phyloP scores from a whole-genome alignment of 148 eudicot genomes.

The Chenopodium formosanum region DNA sequence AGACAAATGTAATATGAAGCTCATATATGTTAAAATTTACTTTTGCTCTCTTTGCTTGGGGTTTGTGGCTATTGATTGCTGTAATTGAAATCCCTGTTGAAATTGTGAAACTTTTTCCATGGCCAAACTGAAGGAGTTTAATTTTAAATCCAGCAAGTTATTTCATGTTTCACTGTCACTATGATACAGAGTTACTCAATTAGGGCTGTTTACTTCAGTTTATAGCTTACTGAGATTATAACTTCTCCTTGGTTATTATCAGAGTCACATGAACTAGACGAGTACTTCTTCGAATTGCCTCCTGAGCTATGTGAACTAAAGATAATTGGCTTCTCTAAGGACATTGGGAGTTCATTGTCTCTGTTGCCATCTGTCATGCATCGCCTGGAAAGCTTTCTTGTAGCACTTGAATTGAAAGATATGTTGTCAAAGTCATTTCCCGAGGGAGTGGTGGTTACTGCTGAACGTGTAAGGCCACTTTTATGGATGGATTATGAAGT shows the following conservation, averaged over 20 bases:
- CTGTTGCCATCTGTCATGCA: constrained; percentile 91
- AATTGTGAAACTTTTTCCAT: background rate
- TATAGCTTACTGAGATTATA: background rate
- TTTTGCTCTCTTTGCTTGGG: background rate
- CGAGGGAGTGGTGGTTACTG: constrained; percentile 64
- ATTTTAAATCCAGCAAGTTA: background rate
- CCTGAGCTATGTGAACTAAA: constrained; percentile 91
- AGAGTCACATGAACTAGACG: constrained; percentile 76
- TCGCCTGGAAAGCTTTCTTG: constrained; percentile 85
- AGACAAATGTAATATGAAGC: background rate
- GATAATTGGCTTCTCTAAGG: constrained; percentile 82
- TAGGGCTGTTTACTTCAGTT: background rate
- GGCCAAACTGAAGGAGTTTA: background rate
- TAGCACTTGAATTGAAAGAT: constrained; percentile 80
- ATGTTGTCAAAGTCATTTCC: constrained; percentile 64
- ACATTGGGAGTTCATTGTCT: constrained; percentile 89
- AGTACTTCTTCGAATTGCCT: constrained; percentile 86
- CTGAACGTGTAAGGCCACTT: constrained; percentile 56
- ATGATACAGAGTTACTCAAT: background rate
- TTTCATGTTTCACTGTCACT: background rate
- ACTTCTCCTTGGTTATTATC: constrained; percentile 16
- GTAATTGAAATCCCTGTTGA: background rate
- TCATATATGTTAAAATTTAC: background rate
- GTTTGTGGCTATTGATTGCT: background rate
- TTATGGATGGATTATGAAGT: constrained; percentile 4